Conservation (phyloP, 73 alveolate genomes). For the Paramecium biaurelia region DNA sequence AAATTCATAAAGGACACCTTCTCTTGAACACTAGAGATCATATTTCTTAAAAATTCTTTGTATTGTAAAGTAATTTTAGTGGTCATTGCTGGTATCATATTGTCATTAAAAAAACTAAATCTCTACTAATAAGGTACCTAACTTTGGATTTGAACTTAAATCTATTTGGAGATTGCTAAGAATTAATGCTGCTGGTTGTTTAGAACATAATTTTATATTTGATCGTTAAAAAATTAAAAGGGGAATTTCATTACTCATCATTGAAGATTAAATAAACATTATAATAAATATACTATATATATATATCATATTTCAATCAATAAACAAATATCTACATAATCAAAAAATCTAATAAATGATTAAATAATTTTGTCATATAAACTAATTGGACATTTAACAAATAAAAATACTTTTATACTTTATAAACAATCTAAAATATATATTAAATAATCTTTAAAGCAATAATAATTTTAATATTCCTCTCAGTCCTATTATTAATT, state of each 20-base stretch:
- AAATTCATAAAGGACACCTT: not conserved
- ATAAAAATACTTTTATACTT: not conserved
- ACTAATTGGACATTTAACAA: too few relatives aligned
- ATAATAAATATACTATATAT: not conserved
- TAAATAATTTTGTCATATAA: too few relatives aligned
- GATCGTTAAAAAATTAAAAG: conserved; percentile 25
- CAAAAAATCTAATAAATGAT: not conserved
- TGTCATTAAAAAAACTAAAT: conserved; percentile 17
- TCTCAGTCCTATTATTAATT: not conserved
- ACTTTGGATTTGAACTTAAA: conserved; percentile 52
- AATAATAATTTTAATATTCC: not conserved
- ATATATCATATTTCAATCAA: not conserved
- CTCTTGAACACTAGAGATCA: not conserved
- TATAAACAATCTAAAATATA: not conserved
- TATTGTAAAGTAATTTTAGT: conserved; percentile 1
- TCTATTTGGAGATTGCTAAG: conserved; percentile 7
- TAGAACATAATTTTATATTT: conserved; percentile 26
- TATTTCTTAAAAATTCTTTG: not conserved
- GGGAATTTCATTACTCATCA: not conserved
- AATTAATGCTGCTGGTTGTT: not conserved
- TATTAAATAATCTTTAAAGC: not conserved
- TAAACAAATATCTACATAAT: not conserved
- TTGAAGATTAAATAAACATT: not conserved
- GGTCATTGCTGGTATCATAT: not conserved
- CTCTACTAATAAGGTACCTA: not conserved